These are phyloP conservation scores for Suillus americanus DNA, from an alignment of 768 basidiomycete species.

Conservation along the genomic window DNA sequence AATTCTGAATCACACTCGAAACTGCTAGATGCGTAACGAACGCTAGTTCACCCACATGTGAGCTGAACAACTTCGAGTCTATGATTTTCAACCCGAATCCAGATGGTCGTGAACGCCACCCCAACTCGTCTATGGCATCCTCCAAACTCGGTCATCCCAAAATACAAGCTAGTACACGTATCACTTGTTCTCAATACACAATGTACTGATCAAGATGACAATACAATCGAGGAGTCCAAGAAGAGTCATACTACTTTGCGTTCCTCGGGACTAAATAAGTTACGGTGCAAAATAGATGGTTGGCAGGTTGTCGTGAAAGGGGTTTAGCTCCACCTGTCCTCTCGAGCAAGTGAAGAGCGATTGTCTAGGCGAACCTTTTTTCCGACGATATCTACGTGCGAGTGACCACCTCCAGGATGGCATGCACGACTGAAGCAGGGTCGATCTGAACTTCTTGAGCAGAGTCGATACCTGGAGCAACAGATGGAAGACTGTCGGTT, in stretches of 20 bases:
- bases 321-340: background rate
- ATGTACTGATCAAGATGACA: no score
- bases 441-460: slow-evolving; percentile 36
- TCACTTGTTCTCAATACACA: background rate
- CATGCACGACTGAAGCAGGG: slow-evolving; percentile 38
- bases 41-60: no score
- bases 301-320: background rate
- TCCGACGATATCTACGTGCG: background rate
- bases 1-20: no score
- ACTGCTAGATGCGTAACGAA: no score
- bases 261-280: background rate
- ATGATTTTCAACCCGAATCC: no score
- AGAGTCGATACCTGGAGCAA: slow-evolving; percentile 24
- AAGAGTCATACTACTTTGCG: background rate
- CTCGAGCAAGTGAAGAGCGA: background rate
- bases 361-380: background rate
- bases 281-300: no score
- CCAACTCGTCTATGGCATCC: no score
- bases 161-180: no score
- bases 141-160: no score
- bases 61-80: no score
- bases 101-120: no score
- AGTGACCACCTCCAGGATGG: slow-evolving; percentile 24
- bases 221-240: background rate
- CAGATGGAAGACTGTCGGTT: slow-evolving; percentile 33